Evolutionary conservation across 768 basidiomycete species (phyloP), one percentile per base, ranked within the genome.

Genomic region (Auriscalpium microsporum): DNA sequence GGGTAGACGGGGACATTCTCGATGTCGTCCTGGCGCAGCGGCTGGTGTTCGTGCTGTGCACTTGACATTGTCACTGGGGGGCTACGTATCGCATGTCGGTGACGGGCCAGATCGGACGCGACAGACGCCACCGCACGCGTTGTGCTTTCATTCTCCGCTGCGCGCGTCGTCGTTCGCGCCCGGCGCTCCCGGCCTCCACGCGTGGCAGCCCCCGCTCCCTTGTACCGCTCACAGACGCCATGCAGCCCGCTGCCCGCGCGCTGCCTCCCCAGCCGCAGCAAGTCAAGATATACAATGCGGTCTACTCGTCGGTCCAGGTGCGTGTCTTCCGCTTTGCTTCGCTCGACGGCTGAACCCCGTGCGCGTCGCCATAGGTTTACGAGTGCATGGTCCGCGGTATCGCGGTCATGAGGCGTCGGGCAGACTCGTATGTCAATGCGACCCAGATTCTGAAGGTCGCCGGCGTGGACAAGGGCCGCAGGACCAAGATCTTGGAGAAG

Each of bases 391-490:
- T 96, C 62, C 81, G 95, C 65, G 94, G 94, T 40, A 97, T 97
- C 67, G 95, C 95, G 1, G 95, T 99, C 63, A 99, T 99, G 96
- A 84, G 95, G 52, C 78, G 96, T 67, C 84, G 94, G 64, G 83
- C 83, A 52, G 96, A 98, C 72, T 93, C 91, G 64, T 98, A 81
- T 69, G 90, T 99, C 61, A 99, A 99, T 76, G 96, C 96, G 63
- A 98, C 96, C 2, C 96, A 99, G 71, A 97, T 99, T 58, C 83
- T 99, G 63, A 99, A 99, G 72, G 95, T 99, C 40, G 94, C 95
- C 7, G 96, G 96, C 44, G 89, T 98, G 58, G 93, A 95, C 75
- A 99, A 99, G 71, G 94, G 94, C 1, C 82, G 87, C 45, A 80
- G 96, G 42, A 97, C 95, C 14, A 97, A 97, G 80, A 96, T 98